Conservation (phyloP, 192 early-diverging fungal species). For the Rhizophagus prolifer region DNA sequence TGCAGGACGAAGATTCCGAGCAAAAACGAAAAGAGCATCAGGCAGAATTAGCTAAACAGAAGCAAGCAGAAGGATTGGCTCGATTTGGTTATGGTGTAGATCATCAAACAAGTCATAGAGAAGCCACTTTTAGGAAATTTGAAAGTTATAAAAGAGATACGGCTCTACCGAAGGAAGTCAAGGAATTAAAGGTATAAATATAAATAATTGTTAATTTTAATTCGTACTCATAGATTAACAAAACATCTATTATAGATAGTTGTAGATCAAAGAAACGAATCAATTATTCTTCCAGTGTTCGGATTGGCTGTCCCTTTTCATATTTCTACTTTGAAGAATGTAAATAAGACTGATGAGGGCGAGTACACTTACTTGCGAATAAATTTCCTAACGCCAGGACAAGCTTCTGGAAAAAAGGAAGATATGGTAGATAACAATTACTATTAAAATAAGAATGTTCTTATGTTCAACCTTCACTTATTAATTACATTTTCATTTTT, state of each 20-base stretch:
- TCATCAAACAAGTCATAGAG: conserved; percentile 62
- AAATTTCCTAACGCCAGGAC: conserved; percentile 94
- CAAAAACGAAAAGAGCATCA: conserved; percentile 85
- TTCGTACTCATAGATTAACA: not conserved
- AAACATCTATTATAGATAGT: conserved; percentile 61
- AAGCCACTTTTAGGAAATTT: conserved; percentile 80
- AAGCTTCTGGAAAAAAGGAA: conserved; percentile 90
- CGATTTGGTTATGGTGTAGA: conserved; percentile 69
- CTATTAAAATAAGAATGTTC: not conserved
- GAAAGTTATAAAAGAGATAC: conserved; percentile 95
- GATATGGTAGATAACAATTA: conserved; percentile 45
- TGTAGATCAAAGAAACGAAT: conserved; percentile 84
- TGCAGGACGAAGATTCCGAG: conserved; percentile 74
- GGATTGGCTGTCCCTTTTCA: conserved; percentile 98
- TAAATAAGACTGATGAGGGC: conserved; percentile 91
- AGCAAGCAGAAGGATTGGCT: conserved; percentile 76
- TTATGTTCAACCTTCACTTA: not conserved
- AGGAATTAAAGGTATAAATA: conserved; percentile 58
- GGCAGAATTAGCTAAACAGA: conserved; percentile 74
- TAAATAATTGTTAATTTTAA: not conserved
- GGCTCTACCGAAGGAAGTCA: conserved; percentile 77
- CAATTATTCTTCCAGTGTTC: conserved; percentile 92
- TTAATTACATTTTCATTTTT: not conserved
- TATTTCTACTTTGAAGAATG: conserved; percentile 93
- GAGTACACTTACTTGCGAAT: conserved; percentile 88